These are phyloP conservation scores for Aspergillus tamarii DNA, from an alignment of 2,329 filamentous ascomycete species.

Conservation along the genomic window DNA sequence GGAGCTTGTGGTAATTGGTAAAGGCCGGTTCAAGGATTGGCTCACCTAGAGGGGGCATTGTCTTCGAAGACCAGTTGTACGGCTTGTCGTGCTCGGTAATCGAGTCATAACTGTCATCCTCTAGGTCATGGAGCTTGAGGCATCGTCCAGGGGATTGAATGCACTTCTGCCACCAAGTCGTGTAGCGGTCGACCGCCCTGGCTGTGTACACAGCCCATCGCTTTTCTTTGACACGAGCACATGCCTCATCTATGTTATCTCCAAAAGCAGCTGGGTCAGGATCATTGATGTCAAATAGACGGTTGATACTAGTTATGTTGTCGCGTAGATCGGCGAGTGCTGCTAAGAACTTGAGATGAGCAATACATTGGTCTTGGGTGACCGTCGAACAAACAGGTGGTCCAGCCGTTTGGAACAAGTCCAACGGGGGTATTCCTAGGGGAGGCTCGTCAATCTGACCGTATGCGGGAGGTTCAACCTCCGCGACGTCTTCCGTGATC, in stretches of 20 bases:
- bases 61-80: slow-evolving; percentile 44
- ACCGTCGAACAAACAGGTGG: slow-evolving; percentile 24
- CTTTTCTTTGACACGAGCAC: slow-evolving; percentile 68
- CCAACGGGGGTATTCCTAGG: slow-evolving; percentile 29
- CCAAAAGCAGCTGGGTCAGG: slow-evolving; percentile 40
- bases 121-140: slow-evolving; percentile 23
- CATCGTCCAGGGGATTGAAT: slow-evolving; percentile 17
- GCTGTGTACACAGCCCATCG: slow-evolving; percentile 72
- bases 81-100: slow-evolving; percentile 25
- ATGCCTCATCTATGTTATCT: slow-evolving; percentile 41
- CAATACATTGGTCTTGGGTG: slow-evolving; percentile 63
- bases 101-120: slow-evolving; percentile 37
- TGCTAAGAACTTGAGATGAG: slow-evolving; percentile 73
- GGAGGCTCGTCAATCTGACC: slow-evolving; percentile 21
- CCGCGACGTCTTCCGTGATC: slow-evolving; percentile 6
- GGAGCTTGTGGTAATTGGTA: neutral
- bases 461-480: slow-evolving; percentile 33
- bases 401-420: slow-evolving; percentile 23
- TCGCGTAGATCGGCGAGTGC: slow-evolving; percentile 70
- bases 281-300: slow-evolving; percentile 67
- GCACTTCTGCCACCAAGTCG: slow-evolving; percentile 62
- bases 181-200: slow-evolving; percentile 69
- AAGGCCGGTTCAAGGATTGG: slow-evolving; percentile 7
- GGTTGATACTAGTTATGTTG: slow-evolving; percentile 66
- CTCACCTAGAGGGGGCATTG: slow-evolving; percentile 64